phyloP scores from a whole-genome alignment of 306 rosid species.

The Lupinus albus region DNA sequence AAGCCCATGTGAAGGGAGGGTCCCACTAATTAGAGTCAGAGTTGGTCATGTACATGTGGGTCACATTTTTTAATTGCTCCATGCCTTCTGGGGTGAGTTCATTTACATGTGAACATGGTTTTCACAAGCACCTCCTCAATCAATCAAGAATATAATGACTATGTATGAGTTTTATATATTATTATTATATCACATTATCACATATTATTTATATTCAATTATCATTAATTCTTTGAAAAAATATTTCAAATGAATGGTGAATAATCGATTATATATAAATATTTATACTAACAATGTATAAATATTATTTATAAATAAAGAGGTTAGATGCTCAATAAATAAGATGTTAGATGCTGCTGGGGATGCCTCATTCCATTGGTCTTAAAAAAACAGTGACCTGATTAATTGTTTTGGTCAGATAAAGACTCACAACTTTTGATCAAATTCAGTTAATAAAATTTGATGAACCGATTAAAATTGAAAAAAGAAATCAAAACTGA shows the following conservation, averaged over 20 bases:
- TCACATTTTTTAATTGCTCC: slow-evolving; percentile 22
- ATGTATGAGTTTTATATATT: no score
- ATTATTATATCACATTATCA: no score
- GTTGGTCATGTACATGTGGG: slow-evolving; percentile 59
- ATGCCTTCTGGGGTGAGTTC: slow-evolving; percentile 9
- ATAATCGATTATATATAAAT: no score
- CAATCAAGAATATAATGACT: no score
- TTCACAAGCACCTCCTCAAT: not conserved
- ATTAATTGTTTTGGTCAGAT: not conserved
- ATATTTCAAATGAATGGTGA: no score
- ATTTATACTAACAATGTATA: not conserved
- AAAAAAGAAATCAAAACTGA: not conserved
- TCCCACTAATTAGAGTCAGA: slow-evolving; percentile 31
- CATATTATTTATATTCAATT: no score
- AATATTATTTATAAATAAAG: not conserved
- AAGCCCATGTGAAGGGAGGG: slow-evolving; percentile 61
- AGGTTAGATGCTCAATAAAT: not conserved
- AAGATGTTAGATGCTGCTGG: not conserved
- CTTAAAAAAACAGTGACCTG: not conserved
- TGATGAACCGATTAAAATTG: not conserved
- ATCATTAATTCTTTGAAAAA: no score
- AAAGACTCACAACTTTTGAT: not conserved
- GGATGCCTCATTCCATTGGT: not conserved
- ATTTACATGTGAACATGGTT: slow-evolving; percentile 30
- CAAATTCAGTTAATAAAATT: not conserved